Evolutionary conservation across 176 grass and related monocot genomes (phyloP), one percentile per base, ranked within the genome.

Genomic region (Saccharum spontaneum): DNA sequence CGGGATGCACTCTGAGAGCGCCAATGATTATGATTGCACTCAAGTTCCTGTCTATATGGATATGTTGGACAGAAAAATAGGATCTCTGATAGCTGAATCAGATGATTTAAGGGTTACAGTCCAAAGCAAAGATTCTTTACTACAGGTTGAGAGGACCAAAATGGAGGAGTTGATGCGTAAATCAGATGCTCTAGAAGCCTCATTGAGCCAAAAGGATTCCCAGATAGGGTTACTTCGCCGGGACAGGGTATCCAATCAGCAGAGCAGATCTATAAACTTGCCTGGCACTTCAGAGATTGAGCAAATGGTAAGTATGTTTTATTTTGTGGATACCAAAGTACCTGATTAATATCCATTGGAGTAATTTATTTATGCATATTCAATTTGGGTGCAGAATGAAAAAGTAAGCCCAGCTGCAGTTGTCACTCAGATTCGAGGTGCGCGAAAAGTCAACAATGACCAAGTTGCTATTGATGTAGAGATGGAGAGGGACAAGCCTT

Each of bases 391-490:
- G 66, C 86, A 98, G 97, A 98, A 87, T 92, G 91, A 93, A 34
- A 95, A 88, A 72, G 73, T 84, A 68, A 90, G 60, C 66, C 82
- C 93, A 77, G 83, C 31, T 76, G 87, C 90, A 67, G 79, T 84
- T 83, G 90, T 92, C 60, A 94, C 90, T 83, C 89, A 92, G 54
- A 84, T 91, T 71, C 88, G 97, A 84, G 86, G 88, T 23, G 88
- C 83, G 1, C 90, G 97, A n/a, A 98, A 94, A 89, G 91, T 86
- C 71, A 98, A 82, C 73, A 95, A 78, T 48, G 91, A 95, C 54
- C 95, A 97, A 92, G 89, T 98, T 80, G 92, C 92, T 67, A 97
- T 97, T 72, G 92, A 94, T 79, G 88, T 98, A 54, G 93, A 97
- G 54, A 90, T 85, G 84, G 87, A 92, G 10, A 86, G 79, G 64